Evolutionary conservation across 176 grass and related monocot species (phyloP), one percentile per base, ranked within the genome.

Genomic region (Oropetium thomaeum): DNA sequence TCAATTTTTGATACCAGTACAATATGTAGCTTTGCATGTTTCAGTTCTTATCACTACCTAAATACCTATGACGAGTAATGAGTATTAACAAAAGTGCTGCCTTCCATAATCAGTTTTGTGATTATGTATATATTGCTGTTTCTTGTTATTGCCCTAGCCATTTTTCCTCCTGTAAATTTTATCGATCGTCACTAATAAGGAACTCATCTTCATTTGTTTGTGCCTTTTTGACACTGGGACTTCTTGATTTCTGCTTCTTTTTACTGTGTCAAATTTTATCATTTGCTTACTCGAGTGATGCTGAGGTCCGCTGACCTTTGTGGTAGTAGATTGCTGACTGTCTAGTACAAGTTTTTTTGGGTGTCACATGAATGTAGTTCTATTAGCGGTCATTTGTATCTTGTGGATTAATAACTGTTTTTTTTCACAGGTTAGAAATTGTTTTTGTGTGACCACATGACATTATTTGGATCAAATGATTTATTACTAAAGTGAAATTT

Each of bases 121-220:
- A 33, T 31, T 23, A 71, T 35, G 1, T 51, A 47, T 79, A n/a
- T 44, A 17, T 54, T 76, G n/a, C n/a, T 37, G 8, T 64, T 81
- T 45, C 54, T 5, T 69, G 34, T 44, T 69, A 41, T 41, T 19
- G 20, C 27, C 19, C 47, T 68, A 71, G 42, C 14, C 7, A 31
- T 7, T 62, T 43, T 61, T 60, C 28, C 25, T 60, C 53, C 47
- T 10, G 9, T 68, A 34, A 29, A 74, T 67, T 71, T 65, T 74
- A 17, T 29, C 17, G 62, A 42, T 34, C 23, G 23, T 37, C 35
- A 61, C 6, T 0, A 52, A 19, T 5, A 52, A 40, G 52, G 52
- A 61, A 59, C 3, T 41, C 33, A 53, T 80, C 58, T 64, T 40
- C 52, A 42, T 68, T 74, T 74, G 39, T 68, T 61, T 48, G 59